A percentile compares a stretch with the other conserved stretches of the same genome.
Evolutionary conservation across 345 rosid species (phyloP).

Genomic region (Melaleuca alternifolia): DNA sequence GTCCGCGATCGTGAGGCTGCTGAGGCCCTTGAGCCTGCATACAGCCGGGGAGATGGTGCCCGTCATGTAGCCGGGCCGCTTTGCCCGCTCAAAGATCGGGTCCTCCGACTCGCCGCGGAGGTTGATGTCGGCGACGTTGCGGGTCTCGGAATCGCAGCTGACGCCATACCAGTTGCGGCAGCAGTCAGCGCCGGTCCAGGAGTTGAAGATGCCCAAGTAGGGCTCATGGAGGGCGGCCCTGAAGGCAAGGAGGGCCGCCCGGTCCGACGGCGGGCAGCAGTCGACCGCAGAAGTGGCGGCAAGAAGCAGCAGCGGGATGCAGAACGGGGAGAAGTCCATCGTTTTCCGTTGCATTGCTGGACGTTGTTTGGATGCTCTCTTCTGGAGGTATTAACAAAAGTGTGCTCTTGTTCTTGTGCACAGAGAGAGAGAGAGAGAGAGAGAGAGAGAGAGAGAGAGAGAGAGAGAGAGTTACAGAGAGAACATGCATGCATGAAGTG

Average conservation of each 20-base stretch:
- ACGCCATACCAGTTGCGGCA: slow-evolving; percentile 37
- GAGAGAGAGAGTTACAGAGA: neutral
- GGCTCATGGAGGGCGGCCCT: slow-evolving; percentile 26
- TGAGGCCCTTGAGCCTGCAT: slow-evolving; percentile 53
- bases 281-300: slow-evolving; percentile 3
- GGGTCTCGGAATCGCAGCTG: slow-evolving; percentile 26
- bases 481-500: neutral
- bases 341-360: neutral
- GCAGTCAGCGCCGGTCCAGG: slow-evolving; percentile 33
- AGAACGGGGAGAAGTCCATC: neutral
- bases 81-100: slow-evolving; percentile 56
- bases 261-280: slow-evolving; percentile 27
- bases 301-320: neutral
- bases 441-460: neutral
- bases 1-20: slow-evolving; percentile 63
- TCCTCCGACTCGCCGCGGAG: slow-evolving; percentile 85
- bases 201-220: slow-evolving; percentile 23
- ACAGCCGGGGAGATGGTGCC: slow-evolving; percentile 55
- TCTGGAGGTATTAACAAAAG: neutral
- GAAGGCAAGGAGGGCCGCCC: slow-evolving; percentile 15
- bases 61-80: slow-evolving; percentile 69
- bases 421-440: neutral
- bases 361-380: neutral
- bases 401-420: neutral
- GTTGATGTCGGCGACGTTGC: slow-evolving; percentile 24